Percentiles rank a stretch among this genome's conserved stretches.
phyloP scores from a whole-genome alignment of 257 asterid species.

The Lithospermum erythrorhizon region DNA sequence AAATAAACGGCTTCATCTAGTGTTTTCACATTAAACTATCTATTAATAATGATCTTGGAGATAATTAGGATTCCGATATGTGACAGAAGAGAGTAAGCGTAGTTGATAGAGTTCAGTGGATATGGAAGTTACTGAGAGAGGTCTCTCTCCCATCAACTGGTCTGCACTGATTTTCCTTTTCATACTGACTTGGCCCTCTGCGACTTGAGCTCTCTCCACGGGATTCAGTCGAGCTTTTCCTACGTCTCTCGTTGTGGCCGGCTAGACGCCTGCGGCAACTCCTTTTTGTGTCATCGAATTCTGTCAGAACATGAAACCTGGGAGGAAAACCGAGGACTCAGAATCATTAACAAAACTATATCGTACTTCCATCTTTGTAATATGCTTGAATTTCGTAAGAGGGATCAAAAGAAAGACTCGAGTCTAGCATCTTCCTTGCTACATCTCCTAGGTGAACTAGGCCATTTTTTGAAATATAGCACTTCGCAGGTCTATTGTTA shows the following conservation, averaged over 20 bases:
- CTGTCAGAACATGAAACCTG: conserved; percentile 45
- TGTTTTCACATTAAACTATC: too few species aligned
- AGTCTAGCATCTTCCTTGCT: too few species aligned
- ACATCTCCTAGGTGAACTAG: too few species aligned
- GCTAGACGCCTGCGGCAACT: conserved; percentile 46
- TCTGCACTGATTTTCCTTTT: conserved; percentile 14
- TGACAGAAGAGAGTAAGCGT: conserved; percentile 70
- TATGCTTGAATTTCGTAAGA: too few species aligned
- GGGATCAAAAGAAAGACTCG: too few species aligned
- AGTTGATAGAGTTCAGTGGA: conserved; percentile 9
- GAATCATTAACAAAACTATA: too few species aligned
- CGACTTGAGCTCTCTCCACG: conserved; percentile 11
- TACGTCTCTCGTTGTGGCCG: conserved; percentile 48
- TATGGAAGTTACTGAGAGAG: conserved; percentile 15
- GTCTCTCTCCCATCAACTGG: conserved; percentile 10
- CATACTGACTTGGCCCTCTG: conserved; percentile 3
- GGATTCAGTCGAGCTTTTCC: conserved; percentile 28
- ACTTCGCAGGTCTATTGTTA: too few species aligned
- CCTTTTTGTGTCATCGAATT: conserved; percentile 41
- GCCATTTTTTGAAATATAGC: too few species aligned
- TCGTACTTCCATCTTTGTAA: too few species aligned
- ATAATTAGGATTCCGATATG: neutral
- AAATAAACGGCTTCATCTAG: too few species aligned
- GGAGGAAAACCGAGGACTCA: neutral
- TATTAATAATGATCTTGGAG: too few species aligned